Percentiles rank a stretch among this genome's conserved stretches.
Conservation (phyloP, 768 basidiomycete species). For the Lentinula raphanica region DNA sequence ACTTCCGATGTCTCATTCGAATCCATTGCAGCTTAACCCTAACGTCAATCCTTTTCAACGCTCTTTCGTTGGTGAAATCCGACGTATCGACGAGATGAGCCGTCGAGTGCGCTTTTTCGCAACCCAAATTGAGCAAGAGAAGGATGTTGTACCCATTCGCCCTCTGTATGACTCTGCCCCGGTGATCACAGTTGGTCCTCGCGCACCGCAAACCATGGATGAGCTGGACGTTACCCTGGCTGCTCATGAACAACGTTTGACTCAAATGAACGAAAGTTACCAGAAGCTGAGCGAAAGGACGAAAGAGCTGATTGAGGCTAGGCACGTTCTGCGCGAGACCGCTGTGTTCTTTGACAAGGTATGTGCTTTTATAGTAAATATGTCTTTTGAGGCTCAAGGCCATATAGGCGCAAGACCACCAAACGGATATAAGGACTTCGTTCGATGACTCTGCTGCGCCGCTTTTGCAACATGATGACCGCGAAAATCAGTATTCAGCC, state of each 20-base stretch:
- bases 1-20: constrained; percentile 4
- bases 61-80: constrained; percentile 93
- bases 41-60: constrained; percentile 96
- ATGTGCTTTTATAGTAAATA: background rate
- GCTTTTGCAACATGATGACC: constrained; percentile 87
- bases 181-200: constrained; percentile 84
- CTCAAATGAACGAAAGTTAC: constrained; percentile 91
- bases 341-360: constrained; percentile 94
- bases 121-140: constrained; percentile 81
- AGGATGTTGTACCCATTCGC: constrained; percentile 75
- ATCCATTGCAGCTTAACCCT: constrained; percentile 71
- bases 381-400: constrained; percentile 9
- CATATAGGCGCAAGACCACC: constrained; percentile 68
- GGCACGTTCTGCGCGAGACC: constrained; percentile 92
- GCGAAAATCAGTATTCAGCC: constrained; percentile 55
- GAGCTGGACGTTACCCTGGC: constrained; percentile 84
- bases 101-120: constrained; percentile 90
- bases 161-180: constrained; percentile 84
- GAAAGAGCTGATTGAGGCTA: constrained; percentile 85
- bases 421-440: constrained; percentile 76
- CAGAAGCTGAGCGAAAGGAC: constrained; percentile 81
- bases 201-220: constrained; percentile 89
- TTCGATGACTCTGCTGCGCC: constrained; percentile 91
- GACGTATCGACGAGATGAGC: constrained; percentile 93
- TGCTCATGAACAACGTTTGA: constrained; percentile 80